Percentiles rank a stretch among this genome's conserved stretches.
Conservation (phyloP, 805 yeast genomes). For the Lipomyces yamadae region DNA sequence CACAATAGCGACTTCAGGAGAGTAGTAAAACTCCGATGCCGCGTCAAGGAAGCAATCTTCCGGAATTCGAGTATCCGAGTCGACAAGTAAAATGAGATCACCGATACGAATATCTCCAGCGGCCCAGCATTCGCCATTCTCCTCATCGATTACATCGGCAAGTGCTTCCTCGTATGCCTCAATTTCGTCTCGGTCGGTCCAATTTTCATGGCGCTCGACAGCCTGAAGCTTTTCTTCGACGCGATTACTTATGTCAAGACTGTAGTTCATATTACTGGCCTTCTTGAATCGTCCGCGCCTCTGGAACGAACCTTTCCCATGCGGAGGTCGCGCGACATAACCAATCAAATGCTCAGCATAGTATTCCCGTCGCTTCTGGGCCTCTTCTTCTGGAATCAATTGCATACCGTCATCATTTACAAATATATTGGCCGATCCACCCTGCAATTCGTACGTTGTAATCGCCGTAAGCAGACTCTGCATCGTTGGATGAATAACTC, state of each 20-base stretch:
- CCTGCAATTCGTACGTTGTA: slow-evolving; percentile 25
- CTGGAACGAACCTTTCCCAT: slow-evolving; percentile 20
- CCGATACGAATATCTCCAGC: slow-evolving; percentile 25
- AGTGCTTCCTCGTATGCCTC: slow-evolving; percentile 14
- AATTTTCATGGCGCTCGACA: slow-evolving; percentile 4
- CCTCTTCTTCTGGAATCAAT: slow-evolving; percentile 13
- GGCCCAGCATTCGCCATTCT: slow-evolving; percentile 12
- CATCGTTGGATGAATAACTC: slow-evolving; percentile 28
- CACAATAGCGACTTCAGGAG: slow-evolving; percentile 22
- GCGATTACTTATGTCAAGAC: slow-evolving; percentile 11
- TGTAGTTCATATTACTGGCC: slow-evolving; percentile 24
- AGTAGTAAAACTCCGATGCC: slow-evolving; percentile 18
- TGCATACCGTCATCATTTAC: slow-evolving; percentile 29
- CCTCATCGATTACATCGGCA: slow-evolving; percentile 9
- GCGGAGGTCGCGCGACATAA: slow-evolving; percentile 24
- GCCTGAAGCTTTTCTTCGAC: slow-evolving; percentile 19
- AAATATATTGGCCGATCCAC: slow-evolving; percentile 22
- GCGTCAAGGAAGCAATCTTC: slow-evolving; percentile 26
- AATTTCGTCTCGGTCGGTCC: slow-evolving; percentile 18
- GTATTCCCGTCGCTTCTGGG: slow-evolving; percentile 15
- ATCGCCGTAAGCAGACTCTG: slow-evolving; percentile 17
- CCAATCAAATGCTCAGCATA: slow-evolving; percentile 21
- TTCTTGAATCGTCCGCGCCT: slow-evolving; percentile 25
- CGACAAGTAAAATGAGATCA: slow-evolving; percentile 18
- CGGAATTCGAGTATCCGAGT: slow-evolving; percentile 25